Evolutionary conservation across 2,329 filamentous ascomycete genomes (phyloP), one percentile per base, ranked within the genome.

Genomic region (Fusarium continuum): DNA sequence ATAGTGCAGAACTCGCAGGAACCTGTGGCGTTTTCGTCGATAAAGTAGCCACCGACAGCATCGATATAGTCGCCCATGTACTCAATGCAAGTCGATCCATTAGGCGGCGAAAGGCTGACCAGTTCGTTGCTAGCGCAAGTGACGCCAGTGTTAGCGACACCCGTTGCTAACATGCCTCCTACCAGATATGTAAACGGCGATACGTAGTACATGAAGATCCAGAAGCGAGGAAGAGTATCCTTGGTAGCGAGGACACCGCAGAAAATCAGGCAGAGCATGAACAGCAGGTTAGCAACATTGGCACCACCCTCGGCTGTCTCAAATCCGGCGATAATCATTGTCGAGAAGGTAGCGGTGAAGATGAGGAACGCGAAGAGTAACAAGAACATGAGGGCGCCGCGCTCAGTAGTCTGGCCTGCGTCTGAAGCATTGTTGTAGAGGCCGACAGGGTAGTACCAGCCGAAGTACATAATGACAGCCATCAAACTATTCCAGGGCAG

Each of bases 381-480:
- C 22, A 96, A 80, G 80, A 93, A 93, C 85, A 94, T 90, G 19
- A 95, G 84, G 1, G 81, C 89, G 9, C 91, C 91, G 25, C 92
- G 90, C 69, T 92, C 86, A 6, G 83, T 73, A 2, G 89, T 84
- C 61, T 87, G 79, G 58, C 83, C 83, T 5, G 86, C 86, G 1
- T 80, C 80, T 14, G 81, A 77, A 3, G 91, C 90, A 71, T 94
- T 93, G 56, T 79, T 77, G 75, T 92, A 87, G 9, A 95, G 83
- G 3, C 91, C 91, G 50, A 96, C 85, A 2, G 92, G 91, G 73
- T 93, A 97, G 80, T 96, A 97, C 86, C 91, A 94, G 74, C 83
- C 88, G 71, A 92, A 83, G 80, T 82, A 96, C 79, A 93, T 89
- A 64, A 96, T 78, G n/a, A 88, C 82, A 4, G 87, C 85, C 83